Evolutionary conservation across 2,329 filamentous ascomycete species (phyloP).

Genomic region (Epichloe baconii): DNA sequence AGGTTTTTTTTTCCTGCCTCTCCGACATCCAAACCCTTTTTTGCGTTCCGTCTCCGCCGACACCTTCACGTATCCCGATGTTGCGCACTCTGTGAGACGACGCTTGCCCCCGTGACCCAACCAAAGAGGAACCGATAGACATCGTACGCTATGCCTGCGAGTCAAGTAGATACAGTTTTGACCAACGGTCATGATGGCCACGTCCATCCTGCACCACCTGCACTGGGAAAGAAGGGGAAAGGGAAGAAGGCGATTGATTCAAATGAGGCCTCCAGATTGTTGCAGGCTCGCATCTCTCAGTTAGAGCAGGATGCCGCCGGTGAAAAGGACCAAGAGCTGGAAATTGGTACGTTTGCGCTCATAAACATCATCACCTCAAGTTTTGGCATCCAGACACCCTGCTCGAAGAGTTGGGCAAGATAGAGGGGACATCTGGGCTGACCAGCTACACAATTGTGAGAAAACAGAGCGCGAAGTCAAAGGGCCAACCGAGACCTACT

Average conservation of each 20-base stretch:
- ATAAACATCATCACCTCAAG: background rate
- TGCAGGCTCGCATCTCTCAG: conserved; percentile 89
- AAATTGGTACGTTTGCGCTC: conserved; percentile 56
- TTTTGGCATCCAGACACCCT: background rate
- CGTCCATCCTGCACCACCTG: conserved; percentile 27
- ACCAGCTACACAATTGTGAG: conserved; percentile 1
- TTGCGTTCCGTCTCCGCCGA: background rate
- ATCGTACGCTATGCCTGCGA: conserved; percentile 24
- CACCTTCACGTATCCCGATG: background rate
- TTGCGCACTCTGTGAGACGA: conserved; percentile 6
- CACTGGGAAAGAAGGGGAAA: conserved; percentile 60
- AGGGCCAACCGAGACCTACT: conserved; percentile 86
- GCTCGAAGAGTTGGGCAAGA: background rate
- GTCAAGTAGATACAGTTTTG: conserved; percentile 27
- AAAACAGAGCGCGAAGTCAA: conserved; percentile 76
- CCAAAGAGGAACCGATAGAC: conserved; percentile 7
- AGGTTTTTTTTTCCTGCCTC: background rate
- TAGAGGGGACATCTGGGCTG: background rate
- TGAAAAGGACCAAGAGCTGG: conserved; percentile 88
- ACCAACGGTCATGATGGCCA: conserved; percentile 29
- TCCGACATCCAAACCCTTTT: background rate
- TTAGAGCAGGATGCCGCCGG: conserved; percentile 85
- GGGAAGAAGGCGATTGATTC: conserved; percentile 75
- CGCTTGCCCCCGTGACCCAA: conserved; percentile 5
- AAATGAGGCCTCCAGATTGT: conserved; percentile 78